Evolutionary conservation across 208 protist species (phyloP), one percentile per base, ranked within the genome.

Genomic region (Wallacemonas sp.): DNA sequence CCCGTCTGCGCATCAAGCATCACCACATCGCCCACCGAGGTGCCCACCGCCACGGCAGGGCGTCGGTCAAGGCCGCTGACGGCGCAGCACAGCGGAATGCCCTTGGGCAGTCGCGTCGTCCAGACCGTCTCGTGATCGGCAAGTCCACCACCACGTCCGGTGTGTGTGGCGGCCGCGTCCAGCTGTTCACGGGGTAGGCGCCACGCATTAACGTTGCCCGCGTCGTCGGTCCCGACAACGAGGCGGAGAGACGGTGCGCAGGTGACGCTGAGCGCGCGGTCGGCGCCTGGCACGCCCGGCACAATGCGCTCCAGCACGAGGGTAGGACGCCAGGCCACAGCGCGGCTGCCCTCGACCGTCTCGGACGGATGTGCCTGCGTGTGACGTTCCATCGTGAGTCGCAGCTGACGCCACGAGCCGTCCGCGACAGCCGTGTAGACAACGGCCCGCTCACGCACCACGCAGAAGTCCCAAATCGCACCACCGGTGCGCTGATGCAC

Each of bases 401-500:
- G 57, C 64, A 83, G 73, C 55, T 83, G 76, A 22, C 77, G 79
- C 76, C 79, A 81, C 2, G 79, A 76, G 41, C 79, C 79, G 34
- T 86, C 76, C 12, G 68, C 75, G 52, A 69, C 55, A 2, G 79
- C 71, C n/a, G 66, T 39, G 66, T 72, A 76, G 2, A 81, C 36
- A 15, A 46, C 32, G 34, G 33, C 9, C 33, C 15, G 45, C 3
- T 45, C 36, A 4, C 15, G 26, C 8, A 44, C 64, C 13, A 79
- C 60, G 55, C 73, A 78, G 55, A 91, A 68, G 54, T 86, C 79
- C 85, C 87, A 93, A 30, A 96, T 68, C 29, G 87, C 83, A 33
- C 90, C 90, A 54, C 90, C 90, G 64, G 77, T 85, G 39, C 87
- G 90, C 62, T 92, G 85, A 57, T 89, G 66, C 46, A 96, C 79